phyloP scores from a whole-genome alignment of 176 grass and related monocot genomes.

The Sorghum bicolor region Sorghum_bicolor_NCBIv3 NC_012870.2:8250501-8251000 shows the following conservation, averaged over 20 bases:
- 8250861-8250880: slow-evolving; percentile 92
- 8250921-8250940: slow-evolving; percentile 61
- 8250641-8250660: slow-evolving; percentile 65
- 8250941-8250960: slow-evolving; percentile 53
- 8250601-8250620: slow-evolving; percentile 94
- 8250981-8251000: slow-evolving; percentile 85
- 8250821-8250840: not conserved
- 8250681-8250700: slow-evolving; percentile 86
- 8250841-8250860: slow-evolving; percentile 86
- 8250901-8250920: slow-evolving; percentile 89
- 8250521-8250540: slow-evolving; percentile 76
- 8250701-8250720: slow-evolving; percentile 61
- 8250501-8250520: slow-evolving; percentile 91
- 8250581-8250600: slow-evolving; percentile 81
- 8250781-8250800: not conserved
- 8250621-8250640: slow-evolving; percentile 76
- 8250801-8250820: not conserved
- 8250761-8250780: not conserved
- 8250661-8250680: slow-evolving; percentile 71
- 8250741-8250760: not conserved
- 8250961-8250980: slow-evolving; percentile 53
- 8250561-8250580: slow-evolving; percentile 86
- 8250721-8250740: not conserved
- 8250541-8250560: slow-evolving; percentile 83
- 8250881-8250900: slow-evolving; percentile 85